Evolutionary conservation across 2,329 filamentous ascomycete species (phyloP).

Genomic region (Chaetomium sp.): DNA sequence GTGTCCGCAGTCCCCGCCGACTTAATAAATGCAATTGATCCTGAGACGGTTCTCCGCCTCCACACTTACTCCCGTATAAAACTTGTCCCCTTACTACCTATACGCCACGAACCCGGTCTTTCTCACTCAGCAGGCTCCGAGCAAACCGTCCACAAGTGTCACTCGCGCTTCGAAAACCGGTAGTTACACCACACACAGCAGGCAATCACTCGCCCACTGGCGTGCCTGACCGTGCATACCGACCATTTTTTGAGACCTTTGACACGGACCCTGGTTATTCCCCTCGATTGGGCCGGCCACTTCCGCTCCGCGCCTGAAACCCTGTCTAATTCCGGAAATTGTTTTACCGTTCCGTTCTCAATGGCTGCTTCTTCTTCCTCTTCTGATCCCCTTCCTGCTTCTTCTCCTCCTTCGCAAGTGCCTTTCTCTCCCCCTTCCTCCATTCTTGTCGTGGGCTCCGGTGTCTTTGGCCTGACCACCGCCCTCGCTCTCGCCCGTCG

Average conservation of each 20-base stretch:
- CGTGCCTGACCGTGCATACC: too few species aligned
- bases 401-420: conserved; percentile 12
- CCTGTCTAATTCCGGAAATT: conserved; percentile 5
- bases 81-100: too few species aligned
- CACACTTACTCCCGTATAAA: too few species aligned
- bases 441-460: conserved; percentile 64
- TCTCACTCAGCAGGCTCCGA: too few species aligned
- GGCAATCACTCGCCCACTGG: too few species aligned
- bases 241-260: not conserved
- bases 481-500: conserved; percentile 64
- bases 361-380: conserved; percentile 11
- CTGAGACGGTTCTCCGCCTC: too few species aligned
- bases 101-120: too few species aligned
- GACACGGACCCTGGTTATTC: not conserved
- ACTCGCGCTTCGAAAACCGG: too few species aligned
- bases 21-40: too few species aligned
- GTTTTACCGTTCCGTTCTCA: conserved; percentile 5
- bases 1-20: too few species aligned
- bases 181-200: too few species aligned
- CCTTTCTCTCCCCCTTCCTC: conserved; percentile 35
- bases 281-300: not conserved
- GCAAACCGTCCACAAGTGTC: too few species aligned
- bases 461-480: conserved; percentile 54
- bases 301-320: conserved; percentile 5
- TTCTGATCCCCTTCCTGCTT: conserved; percentile 9